These are phyloP conservation scores for Lodderomyces oxycetoniae DNA, from an alignment of 1,139 yeast species.

Conservation along the genomic window DNA sequence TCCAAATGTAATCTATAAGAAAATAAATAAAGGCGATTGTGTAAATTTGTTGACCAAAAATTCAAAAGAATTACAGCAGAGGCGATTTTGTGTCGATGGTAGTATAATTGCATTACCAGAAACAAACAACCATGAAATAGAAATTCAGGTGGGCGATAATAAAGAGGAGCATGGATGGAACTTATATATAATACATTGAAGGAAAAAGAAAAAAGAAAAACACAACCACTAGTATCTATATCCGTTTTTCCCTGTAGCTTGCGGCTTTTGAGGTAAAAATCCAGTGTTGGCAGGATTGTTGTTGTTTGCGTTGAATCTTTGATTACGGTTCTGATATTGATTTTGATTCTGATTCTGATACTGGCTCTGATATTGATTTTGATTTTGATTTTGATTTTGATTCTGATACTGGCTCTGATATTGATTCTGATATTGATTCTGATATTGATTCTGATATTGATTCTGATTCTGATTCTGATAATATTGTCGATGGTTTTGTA, in stretches of 20 bases:
- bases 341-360: too few relatives aligned
- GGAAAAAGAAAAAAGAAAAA: not conserved
- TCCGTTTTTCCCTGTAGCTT: constrained; percentile 15
- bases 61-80: constrained; percentile 17
- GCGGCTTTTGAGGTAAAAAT: constrained; percentile 12
- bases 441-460: constrained; percentile 9
- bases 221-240: constrained; percentile 18
- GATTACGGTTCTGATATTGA: constrained; percentile 11
- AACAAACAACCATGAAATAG: constrained; percentile 17
- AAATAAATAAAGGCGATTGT: constrained; percentile 22
- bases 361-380: constrained; percentile 10
- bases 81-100: constrained; percentile 57
- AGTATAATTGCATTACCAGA: constrained; percentile 31
- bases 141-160: constrained; percentile 19
- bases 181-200: constrained; percentile 13
- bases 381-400: constrained; percentile 5
- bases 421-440: constrained; percentile 10
- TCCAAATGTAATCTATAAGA: constrained; percentile 39
- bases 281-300: constrained; percentile 10
- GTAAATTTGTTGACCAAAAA: constrained; percentile 24
- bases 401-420: constrained; percentile 12
- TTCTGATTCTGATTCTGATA: constrained; percentile 3
- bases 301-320: constrained; percentile 9
- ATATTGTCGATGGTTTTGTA: too few relatives aligned
- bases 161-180: constrained; percentile 23